Percentiles rank a stretch among this genome's conserved stretches.
These are phyloP conservation scores for Physaria fendleri DNA, from an alignment of 345 rosid genomes.

Conservation along the genomic window DNA sequence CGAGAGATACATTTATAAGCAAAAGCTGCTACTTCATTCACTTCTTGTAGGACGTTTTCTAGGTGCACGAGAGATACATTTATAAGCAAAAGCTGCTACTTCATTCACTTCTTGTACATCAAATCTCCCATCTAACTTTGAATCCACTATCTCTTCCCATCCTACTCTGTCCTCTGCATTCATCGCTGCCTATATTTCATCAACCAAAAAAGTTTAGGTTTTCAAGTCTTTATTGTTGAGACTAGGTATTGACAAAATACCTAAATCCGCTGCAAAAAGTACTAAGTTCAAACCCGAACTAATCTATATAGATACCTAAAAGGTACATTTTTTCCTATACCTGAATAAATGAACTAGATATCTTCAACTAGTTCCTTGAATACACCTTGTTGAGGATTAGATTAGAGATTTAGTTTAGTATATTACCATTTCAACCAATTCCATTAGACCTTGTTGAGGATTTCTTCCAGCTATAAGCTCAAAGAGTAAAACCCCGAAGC, in stretches of 20 bases:
- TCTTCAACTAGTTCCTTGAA: too few relatives aligned
- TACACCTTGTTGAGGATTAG: too few relatives aligned
- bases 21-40: constrained; percentile 78
- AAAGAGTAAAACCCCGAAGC: constrained; percentile 91
- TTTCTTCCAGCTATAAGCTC: constrained; percentile 94
- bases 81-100: constrained; percentile 85
- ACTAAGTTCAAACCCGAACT: too few relatives aligned
- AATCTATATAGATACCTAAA: too few relatives aligned
- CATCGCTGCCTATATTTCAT: constrained; percentile 70
- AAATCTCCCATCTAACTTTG: constrained; percentile 66
- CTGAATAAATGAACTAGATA: too few relatives aligned
- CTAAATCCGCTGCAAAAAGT: too few relatives aligned
- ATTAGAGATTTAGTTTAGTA: neutral
- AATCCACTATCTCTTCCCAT: constrained; percentile 96
- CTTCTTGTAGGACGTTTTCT: constrained; percentile 84
- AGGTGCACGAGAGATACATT: constrained; percentile 62
- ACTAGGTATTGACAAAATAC: too few relatives aligned
- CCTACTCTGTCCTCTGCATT: constrained; percentile 72
- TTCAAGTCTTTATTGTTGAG: neutral
- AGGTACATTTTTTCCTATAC: too few relatives aligned
- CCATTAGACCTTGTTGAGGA: constrained; percentile 96
- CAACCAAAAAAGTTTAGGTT: neutral
- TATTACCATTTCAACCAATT: constrained; percentile 82
- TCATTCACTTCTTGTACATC: constrained; percentile 74
- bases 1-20: constrained; percentile 85